phyloP scores from a whole-genome alignment of 139 green algal species.

The Chlorella sp. region DNA sequence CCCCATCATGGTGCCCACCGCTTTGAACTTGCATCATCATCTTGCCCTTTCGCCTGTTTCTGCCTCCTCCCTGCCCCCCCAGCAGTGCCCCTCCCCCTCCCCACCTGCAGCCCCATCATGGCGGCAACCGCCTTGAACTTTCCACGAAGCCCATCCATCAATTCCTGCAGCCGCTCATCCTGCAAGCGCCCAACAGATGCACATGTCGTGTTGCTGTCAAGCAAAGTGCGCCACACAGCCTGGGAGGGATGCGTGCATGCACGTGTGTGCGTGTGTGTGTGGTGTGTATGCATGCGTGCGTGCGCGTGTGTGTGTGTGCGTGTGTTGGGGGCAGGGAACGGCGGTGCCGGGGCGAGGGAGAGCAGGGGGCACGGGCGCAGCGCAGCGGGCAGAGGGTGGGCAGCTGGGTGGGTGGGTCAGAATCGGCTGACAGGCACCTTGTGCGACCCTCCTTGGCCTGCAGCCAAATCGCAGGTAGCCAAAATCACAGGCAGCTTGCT shows the following conservation, averaged over 20 bases:
- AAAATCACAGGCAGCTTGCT: not conserved
- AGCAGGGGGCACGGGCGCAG: no score
- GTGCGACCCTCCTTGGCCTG: no score
- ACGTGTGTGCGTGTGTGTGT: not conserved
- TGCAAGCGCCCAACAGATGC: conserved; percentile 45
- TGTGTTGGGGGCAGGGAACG: not conserved
- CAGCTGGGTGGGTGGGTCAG: not conserved
- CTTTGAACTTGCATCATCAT: no score
- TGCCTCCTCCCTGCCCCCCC: no score
- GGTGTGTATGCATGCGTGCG: not conserved
- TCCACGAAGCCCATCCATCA: conserved; percentile 66
- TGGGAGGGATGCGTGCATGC: not conserved
- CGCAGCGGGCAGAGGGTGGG: no score
- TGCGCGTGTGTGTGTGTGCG: not conserved
- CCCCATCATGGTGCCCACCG: no score
- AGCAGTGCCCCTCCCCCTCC: not conserved
- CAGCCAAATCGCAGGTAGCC: no score
- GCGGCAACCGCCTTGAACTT: conserved; percentile 72
- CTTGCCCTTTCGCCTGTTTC: no score
- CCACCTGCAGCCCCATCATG: conserved; percentile 52
- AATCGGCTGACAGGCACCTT: not conserved
- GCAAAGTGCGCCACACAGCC: no score
- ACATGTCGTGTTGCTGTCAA: no score
- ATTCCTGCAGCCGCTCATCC: conserved; percentile 73
- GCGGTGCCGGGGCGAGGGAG: no score